Base-by-base conservation (phyloP, 1,139 yeast genomes). In the Diutina siamensis region DNA sequence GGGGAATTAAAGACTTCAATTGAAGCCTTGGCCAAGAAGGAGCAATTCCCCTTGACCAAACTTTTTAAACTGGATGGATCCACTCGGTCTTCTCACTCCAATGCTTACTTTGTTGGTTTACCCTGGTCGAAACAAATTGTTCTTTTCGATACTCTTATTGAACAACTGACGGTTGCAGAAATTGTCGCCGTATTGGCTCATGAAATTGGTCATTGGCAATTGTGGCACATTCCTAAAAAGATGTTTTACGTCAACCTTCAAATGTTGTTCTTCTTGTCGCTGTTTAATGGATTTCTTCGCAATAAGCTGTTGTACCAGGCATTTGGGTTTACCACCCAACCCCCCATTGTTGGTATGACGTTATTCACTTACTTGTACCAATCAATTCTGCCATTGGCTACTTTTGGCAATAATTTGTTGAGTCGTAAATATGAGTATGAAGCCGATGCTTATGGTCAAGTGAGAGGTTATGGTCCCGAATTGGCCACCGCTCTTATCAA, bases 91-190 rank as follows among this genome's bases (percentile, higher is more conserved):
- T 79, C 95, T 13, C 98, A 92, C 64, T 89, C 97, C 5, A 92
- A 92, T 59, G 98, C 98, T 41, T 92, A 86, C 63, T 92, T 92
- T 60, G 79, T 85, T 53, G 98, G 98, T 4, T 72, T 92, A 56
- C 98, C 98, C 42, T 89, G 97, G 94, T 81, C 88, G 48, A 92
- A 92, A 65, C 92, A 89, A 62, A 92, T 92, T 64, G 97, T 92
- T 45, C 74, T 92, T 46, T 92, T 72, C 60, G 98, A 92, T 57
- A 92, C 97, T 8, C 74, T 92, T 64, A 81, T 92, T 53, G 80
- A 84, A 50, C 83, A 85, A 48, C 80, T 89, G 31, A 67, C 88
- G 32, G 75, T 78, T 32, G 76, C 75, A 44, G 95, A 92, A 63
- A 85, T 89, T 31, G 87, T 89, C 46, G 97, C 98, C 40, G 95